Percentiles rank a stretch among this genome's conserved stretches.
Evolutionary conservation across 2,329 filamentous ascomycete genomes (phyloP).

Genomic region (Diaporthe caulivora): DNA sequence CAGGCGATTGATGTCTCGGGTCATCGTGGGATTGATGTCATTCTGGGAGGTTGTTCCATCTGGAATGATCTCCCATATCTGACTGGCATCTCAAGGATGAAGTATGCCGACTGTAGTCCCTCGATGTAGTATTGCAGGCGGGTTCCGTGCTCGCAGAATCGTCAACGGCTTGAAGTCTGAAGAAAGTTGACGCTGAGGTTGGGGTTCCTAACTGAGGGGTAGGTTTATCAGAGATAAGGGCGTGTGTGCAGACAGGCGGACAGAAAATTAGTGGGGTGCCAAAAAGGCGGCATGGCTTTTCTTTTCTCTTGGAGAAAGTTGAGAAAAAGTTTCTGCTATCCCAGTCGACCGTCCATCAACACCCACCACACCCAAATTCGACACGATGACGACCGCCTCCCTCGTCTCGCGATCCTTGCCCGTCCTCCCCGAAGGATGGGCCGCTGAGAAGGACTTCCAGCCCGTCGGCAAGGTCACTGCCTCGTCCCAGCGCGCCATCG

Average conservation of each 20-base stretch:
- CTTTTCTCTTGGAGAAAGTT: background rate
- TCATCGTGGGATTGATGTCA: background rate
- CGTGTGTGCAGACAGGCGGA: background rate
- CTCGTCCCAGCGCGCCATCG: slow-evolving; percentile 87
- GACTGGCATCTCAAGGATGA: background rate
- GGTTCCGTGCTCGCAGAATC: background rate
- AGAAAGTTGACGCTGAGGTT: background rate
- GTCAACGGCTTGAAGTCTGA: too few species aligned
- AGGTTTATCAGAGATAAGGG: background rate
- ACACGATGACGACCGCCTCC: slow-evolving; percentile 72
- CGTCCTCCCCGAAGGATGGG: slow-evolving; percentile 83
- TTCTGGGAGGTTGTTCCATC: background rate
- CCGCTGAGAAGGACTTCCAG: slow-evolving; percentile 93
- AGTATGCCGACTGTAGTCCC: background rate
- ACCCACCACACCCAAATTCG: background rate
- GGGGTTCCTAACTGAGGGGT: background rate
- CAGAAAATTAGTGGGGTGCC: background rate
- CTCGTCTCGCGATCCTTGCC: slow-evolving; percentile 77
- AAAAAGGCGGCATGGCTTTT: slow-evolving; percentile 22
- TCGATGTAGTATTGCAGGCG: background rate
- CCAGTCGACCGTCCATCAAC: background rate
- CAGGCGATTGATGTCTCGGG: background rate
- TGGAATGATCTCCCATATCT: too few species aligned
- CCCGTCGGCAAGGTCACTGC: slow-evolving; percentile 80
- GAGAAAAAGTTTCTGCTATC: slow-evolving; percentile 39